Percentiles rank a stretch among this genome's conserved stretches.
Evolutionary conservation across 495 filamentous ascomycete genomes (phyloP).

Genomic region (Lichenothelia convexa): DNA sequence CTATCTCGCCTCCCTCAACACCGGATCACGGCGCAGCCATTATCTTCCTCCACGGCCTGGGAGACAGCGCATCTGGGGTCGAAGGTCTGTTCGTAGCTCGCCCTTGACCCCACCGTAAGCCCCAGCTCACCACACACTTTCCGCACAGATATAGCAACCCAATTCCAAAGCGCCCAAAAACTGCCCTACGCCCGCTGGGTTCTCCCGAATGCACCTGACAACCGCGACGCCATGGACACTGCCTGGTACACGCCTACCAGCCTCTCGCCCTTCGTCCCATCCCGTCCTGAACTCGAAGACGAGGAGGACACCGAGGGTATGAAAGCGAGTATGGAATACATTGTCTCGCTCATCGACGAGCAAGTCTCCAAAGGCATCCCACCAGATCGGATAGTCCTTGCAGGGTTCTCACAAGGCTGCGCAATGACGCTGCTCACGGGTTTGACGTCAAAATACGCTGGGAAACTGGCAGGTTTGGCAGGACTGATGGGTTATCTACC

Average conservation of each 20-base stretch:
- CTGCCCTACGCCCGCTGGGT: conserved; percentile 24
- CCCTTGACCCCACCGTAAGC: background rate
- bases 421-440: conserved; percentile 21
- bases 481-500: conserved; percentile 26
- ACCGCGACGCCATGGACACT: conserved; percentile 21
- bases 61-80: conserved; percentile 24
- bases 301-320: conserved; percentile 22
- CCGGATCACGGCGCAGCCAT: conserved; percentile 23
- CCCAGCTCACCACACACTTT: background rate
- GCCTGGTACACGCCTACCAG: conserved; percentile 25
- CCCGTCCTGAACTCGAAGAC: conserved; percentile 15
- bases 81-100: conserved; percentile 20
- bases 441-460: conserved; percentile 18
- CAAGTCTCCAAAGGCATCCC: conserved; percentile 20
- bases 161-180: conserved; percentile 25
- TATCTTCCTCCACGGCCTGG: conserved; percentile 28
- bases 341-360: conserved; percentile 22
- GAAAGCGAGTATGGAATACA: conserved; percentile 19
- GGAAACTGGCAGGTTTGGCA: conserved; percentile 21
- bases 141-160: conserved; percentile 15
- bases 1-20: conserved; percentile 10
- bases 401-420: conserved; percentile 27
- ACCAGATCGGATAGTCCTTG: conserved; percentile 21
- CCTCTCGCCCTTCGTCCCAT: conserved; percentile 19
- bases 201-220: conserved; percentile 24